These are phyloP conservation scores for Coleophoma eucalyptorum DNA, from an alignment of 2,329 filamentous ascomycete species.

Conservation along the genomic window DNA sequence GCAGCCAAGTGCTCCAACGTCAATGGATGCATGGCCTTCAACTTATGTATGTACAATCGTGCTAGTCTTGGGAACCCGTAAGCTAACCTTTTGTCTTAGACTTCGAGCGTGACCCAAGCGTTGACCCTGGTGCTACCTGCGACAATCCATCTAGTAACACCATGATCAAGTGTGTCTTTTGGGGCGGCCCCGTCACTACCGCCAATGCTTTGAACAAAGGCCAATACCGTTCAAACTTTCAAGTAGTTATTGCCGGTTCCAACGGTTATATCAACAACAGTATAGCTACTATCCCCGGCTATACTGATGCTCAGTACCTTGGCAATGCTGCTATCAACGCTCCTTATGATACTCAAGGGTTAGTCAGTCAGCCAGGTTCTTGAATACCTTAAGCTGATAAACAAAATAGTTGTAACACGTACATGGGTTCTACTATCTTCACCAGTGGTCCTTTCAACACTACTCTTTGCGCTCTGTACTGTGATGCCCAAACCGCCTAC, in stretches of 20 bases:
- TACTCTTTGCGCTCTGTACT: constrained; percentile 21
- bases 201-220: constrained; percentile 23
- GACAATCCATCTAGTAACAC: not conserved
- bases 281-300: not conserved
- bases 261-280: not conserved
- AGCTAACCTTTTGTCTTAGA: too few species aligned
- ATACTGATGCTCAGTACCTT: not conserved
- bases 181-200: not conserved
- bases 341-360: not conserved
- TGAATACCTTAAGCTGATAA: too few species aligned
- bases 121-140: not conserved
- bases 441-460: constrained; percentile 23
- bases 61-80: too few species aligned
- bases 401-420: constrained; percentile 28
- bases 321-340: not conserved
- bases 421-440: constrained; percentile 18
- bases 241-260: constrained; percentile 30
- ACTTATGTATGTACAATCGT: not conserved
- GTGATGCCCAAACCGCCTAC: constrained; percentile 8
- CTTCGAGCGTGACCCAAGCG: not conserved
- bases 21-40: not conserved
- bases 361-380: too few species aligned
- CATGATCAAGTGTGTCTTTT: not conserved
- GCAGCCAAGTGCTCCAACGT: not conserved
- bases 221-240: constrained; percentile 25